phyloP scores from a whole-genome alignment of 495 filamentous ascomycete genomes.

The Oidiodendron maius region DNA sequence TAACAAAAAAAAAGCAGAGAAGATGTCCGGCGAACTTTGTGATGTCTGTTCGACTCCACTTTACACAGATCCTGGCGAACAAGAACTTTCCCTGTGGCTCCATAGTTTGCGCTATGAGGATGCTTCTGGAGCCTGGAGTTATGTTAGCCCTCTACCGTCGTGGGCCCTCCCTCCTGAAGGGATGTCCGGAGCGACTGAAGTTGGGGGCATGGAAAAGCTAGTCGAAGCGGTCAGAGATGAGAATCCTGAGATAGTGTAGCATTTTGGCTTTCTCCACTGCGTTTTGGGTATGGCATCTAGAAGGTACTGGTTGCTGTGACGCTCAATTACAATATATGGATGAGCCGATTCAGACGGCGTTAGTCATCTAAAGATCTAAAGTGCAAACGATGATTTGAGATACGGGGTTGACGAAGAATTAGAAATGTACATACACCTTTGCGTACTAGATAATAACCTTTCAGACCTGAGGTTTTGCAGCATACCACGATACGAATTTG shows the following conservation, averaged over 20 bases:
- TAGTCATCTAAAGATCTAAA: no score
- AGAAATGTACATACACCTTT: no score
- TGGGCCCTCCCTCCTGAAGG: slow-evolving; percentile 79
- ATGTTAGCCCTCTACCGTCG: slow-evolving; percentile 72
- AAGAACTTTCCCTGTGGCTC: slow-evolving; percentile 89
- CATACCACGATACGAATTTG: no score
- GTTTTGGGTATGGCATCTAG: background rate
- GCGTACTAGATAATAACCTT: no score
- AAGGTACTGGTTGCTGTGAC: background rate
- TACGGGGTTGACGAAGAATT: no score
- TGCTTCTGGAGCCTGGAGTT: slow-evolving; percentile 73
- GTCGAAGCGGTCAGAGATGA: slow-evolving; percentile 30
- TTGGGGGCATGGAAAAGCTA: slow-evolving; percentile 47
- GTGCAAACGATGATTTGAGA: no score
- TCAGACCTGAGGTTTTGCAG: no score
- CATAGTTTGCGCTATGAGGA: slow-evolving; percentile 88
- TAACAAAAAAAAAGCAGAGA: slow-evolving; percentile 80
- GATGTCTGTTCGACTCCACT: slow-evolving; percentile 77
- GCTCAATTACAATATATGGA: background rate
- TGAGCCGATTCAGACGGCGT: background rate
- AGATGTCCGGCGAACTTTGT: slow-evolving; percentile 80
- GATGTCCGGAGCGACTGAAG: slow-evolving; percentile 50
- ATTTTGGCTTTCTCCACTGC: no score
- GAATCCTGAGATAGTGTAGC: slow-evolving; percentile 20
- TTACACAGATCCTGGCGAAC: slow-evolving; percentile 83